Evolutionary conservation across 2,329 filamentous ascomycete species (phyloP).

Genomic region (Pseudogymnoascus sp.): DNA sequence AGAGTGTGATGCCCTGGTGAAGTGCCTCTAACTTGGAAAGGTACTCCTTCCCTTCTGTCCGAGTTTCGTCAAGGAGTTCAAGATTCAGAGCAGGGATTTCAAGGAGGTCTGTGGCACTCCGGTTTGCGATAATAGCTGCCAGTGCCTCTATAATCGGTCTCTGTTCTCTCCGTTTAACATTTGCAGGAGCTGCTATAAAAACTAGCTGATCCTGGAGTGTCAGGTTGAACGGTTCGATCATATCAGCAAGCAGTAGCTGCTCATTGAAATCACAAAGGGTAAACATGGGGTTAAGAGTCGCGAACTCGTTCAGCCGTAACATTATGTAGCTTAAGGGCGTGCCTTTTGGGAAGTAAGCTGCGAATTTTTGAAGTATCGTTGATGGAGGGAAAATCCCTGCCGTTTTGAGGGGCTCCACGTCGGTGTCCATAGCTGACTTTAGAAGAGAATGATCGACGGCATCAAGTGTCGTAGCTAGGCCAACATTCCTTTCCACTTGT

Average conservation of each 20-base stretch:
- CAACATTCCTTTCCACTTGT: slow-evolving; percentile 36
- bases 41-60: slow-evolving; percentile 37
- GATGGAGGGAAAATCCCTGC: slow-evolving; percentile 72
- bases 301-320: slow-evolving; percentile 64
- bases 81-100: slow-evolving; percentile 65
- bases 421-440: slow-evolving; percentile 51
- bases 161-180: slow-evolving; percentile 44
- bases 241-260: slow-evolving; percentile 58
- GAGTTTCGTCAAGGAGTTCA: slow-evolving; percentile 58
- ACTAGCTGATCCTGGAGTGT: slow-evolving; percentile 67
- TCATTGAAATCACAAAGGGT: slow-evolving; percentile 60
- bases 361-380: slow-evolving; percentile 65
- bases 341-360: slow-evolving; percentile 70
- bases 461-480: slow-evolving; percentile 74
- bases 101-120: slow-evolving; percentile 60
- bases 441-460: slow-evolving; percentile 59
- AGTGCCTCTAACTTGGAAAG: slow-evolving; percentile 66
- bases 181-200: slow-evolving; percentile 65
- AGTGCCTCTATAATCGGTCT: slow-evolving; percentile 51
- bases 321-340: slow-evolving; percentile 82
- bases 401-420: slow-evolving; percentile 58
- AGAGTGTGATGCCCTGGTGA: slow-evolving; percentile 76
- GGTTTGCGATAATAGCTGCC: slow-evolving; percentile 62
- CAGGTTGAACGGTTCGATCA: slow-evolving; percentile 66
- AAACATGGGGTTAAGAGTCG: slow-evolving; percentile 57